These are phyloP conservation scores for Fraxinus latifolia DNA, from an alignment of 305 asterid genomes.

Conservation along the genomic window DNA sequence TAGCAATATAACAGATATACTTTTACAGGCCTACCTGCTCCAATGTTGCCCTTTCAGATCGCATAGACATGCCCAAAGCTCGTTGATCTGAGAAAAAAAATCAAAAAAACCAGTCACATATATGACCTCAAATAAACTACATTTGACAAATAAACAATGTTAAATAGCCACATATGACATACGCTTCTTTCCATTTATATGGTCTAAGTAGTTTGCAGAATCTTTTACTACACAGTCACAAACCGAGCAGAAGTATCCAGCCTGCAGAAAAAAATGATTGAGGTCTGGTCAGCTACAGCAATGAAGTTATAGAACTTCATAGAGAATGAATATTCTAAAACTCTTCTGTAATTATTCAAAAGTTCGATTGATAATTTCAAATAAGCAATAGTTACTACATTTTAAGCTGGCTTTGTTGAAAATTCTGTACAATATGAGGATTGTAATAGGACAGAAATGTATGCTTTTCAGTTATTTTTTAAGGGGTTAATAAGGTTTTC, in stretches of 20 bases:
- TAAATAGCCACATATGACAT: constrained; percentile 33
- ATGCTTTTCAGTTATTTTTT: background rate
- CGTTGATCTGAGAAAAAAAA: constrained; percentile 67
- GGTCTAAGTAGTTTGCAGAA: constrained; percentile 97
- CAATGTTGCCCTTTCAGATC: constrained; percentile 88
- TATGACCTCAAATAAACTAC: background rate
- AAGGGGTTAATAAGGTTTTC: background rate
- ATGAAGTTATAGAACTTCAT: background rate
- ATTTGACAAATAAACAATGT: constrained; percentile 7
- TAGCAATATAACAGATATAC: constrained; percentile 7
- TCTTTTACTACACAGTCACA: constrained; percentile 95
- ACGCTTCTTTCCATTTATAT: constrained; percentile 98
- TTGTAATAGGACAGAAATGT: background rate
- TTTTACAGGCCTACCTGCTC: constrained; percentile 63
- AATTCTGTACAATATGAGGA: constrained; percentile 6
- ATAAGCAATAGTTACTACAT: background rate
- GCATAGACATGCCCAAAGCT: constrained; percentile 99
- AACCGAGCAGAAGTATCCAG: constrained; percentile 88
- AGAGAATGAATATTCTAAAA: constrained; percentile 6
- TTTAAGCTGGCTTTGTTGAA: background rate
- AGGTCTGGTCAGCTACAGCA: constrained; percentile 13
- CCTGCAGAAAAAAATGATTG: constrained; percentile 53
- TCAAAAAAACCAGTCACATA: constrained; percentile 11
- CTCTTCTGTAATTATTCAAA: constrained; percentile 8
- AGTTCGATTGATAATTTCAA: constrained; percentile 11